Percentiles rank a stretch among this genome's conserved stretches.
phyloP scores from a whole-genome alignment of 495 filamentous ascomycete species.

The Thermothielavioides terrestris region DNA sequence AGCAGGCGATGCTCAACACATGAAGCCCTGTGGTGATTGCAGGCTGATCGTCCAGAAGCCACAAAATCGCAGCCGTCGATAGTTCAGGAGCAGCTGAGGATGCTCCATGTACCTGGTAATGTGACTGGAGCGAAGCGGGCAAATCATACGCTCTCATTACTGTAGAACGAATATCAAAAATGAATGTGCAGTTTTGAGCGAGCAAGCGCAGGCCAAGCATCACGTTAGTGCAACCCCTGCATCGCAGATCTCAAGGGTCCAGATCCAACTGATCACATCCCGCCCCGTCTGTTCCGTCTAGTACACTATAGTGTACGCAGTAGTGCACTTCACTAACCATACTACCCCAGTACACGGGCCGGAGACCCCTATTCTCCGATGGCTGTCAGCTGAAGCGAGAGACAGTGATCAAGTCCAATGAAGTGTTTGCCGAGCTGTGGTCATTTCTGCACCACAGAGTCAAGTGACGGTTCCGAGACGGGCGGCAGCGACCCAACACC shows the following conservation, averaged over 20 bases:
- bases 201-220: neutral
- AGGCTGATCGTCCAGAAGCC: neutral
- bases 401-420: neutral
- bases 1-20: neutral
- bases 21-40: too few relatives aligned
- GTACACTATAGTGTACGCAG: too few relatives aligned
- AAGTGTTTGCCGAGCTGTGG: neutral
- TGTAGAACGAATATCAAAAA: too few relatives aligned
- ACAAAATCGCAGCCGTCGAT: neutral
- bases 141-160: too few relatives aligned
- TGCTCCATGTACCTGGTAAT: too few relatives aligned
- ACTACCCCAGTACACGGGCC: neutral
- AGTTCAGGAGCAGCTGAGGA: neutral
- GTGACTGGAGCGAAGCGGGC: too few relatives aligned
- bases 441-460: neutral
- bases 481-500: neutral
- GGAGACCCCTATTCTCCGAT: neutral
- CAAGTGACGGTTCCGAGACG: neutral
- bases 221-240: neutral
- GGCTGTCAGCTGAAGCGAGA: neutral
- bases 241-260: neutral
- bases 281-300: too few relatives aligned
- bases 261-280: neutral
- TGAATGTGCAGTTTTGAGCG: too few relatives aligned
- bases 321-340: too few relatives aligned